A percentile compares a stretch with the other conserved stretches of the same genome.
Conservation (phyloP, 306 rosid genomes). For the Vigna angularis region DNA sequence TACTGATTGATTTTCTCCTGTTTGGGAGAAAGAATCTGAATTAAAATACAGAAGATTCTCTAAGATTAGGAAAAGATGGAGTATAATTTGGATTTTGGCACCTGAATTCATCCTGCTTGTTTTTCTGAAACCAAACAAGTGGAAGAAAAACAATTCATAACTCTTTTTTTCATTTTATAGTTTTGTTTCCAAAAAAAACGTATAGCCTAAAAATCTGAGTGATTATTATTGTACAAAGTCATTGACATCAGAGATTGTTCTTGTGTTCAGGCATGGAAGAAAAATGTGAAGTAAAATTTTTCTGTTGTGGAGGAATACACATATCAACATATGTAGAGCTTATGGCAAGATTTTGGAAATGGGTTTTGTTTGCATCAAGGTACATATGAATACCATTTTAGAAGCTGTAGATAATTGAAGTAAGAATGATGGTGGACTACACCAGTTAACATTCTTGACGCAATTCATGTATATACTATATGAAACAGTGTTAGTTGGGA, state of each 20-base stretch:
- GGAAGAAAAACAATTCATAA: neutral
- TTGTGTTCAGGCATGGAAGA: slow-evolving; percentile 56
- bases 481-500: neutral
- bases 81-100: neutral
- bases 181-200: neutral
- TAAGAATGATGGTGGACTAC: neutral
- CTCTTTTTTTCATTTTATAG: neutral
- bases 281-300: slow-evolving; percentile 40
- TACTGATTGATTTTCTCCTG: no score
- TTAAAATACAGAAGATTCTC: neutral
- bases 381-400: neutral
- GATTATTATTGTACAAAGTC: neutral
- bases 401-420: slow-evolving; percentile 4
- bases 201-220: neutral
- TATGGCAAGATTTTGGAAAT: neutral
- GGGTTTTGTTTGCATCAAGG: neutral
- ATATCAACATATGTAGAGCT: neutral
- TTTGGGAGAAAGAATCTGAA: neutral
- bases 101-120: neutral
- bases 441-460: neutral
- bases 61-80: neutral
- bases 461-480: neutral
- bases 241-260: neutral
- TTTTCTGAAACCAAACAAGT: slow-evolving; percentile 18
- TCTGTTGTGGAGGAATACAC: neutral